A percentile compares a stretch with the other conserved stretches of the same genome.
phyloP scores from a whole-genome alignment of 1,139 yeast species.

The Scheffersomyces titani region DNA sequence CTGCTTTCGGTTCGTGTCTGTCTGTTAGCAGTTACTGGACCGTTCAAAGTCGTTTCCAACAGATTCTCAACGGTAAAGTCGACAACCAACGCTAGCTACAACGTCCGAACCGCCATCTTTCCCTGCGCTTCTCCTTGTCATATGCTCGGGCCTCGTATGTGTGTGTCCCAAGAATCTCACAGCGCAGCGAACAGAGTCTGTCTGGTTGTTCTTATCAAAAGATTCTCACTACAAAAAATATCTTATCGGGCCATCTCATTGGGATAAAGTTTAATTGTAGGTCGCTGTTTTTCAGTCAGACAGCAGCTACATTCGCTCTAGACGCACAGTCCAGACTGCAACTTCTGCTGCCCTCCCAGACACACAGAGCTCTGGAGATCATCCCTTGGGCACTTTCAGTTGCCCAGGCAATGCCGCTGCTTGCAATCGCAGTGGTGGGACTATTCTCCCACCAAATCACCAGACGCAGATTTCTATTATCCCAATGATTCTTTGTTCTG shows the following conservation, averaged over 20 bases:
- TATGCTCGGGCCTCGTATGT: neutral
- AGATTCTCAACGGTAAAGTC: neutral
- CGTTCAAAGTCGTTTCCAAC: neutral
- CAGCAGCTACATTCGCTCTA: neutral
- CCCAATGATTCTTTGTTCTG: neutral
- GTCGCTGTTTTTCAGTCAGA: neutral
- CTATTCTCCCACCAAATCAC: neutral
- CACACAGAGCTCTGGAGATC: neutral
- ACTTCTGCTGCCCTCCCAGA: neutral
- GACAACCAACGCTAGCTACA: neutral
- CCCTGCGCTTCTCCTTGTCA: neutral
- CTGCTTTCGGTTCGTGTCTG: neutral
- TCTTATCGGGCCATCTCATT: neutral
- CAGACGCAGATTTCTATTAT: neutral
- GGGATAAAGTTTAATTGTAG: neutral
- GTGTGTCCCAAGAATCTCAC: neutral
- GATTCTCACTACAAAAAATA: neutral
- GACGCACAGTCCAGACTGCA: neutral
- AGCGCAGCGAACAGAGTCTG: too few relatives aligned
- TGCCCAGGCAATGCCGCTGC: neutral
- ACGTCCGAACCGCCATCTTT: neutral
- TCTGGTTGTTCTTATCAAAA: neutral
- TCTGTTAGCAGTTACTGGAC: neutral
- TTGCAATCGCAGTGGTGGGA: neutral
- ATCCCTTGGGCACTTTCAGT: neutral